Evolutionary conservation across 805 yeast species (phyloP).

Genomic region (Phaffomyces antillensis): DNA sequence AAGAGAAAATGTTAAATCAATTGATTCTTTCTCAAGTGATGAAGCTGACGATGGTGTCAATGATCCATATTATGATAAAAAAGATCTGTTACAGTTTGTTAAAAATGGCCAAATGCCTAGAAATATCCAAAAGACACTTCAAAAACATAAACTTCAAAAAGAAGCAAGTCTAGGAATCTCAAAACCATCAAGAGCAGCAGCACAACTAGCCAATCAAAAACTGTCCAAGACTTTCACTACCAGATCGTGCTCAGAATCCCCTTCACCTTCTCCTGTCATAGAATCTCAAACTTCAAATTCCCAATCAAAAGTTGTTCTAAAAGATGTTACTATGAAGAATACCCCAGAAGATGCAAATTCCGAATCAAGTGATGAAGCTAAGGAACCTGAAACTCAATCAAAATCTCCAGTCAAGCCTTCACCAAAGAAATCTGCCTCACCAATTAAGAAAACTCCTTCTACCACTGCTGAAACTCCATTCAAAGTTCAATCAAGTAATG

Average conservation of each 20-base stretch:
- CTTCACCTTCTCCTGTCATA: not conserved
- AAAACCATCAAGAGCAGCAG: constrained; percentile 8
- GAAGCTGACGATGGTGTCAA: constrained; percentile 18
- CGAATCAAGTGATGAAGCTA: not conserved
- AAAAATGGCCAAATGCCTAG: constrained; percentile 13
- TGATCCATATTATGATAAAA: constrained; percentile 17
- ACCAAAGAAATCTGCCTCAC: too few species aligned
- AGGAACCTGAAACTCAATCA: not conserved
- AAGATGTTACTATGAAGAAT: not conserved
- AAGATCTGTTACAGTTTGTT: constrained; percentile 12
- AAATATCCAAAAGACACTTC: constrained; percentile 6
- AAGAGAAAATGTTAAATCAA: constrained; percentile 7
- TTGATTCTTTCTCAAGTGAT: constrained; percentile 16
- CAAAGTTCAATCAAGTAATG: not conserved
- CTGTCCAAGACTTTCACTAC: not conserved
- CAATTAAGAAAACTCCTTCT: not conserved
- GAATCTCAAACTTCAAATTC: not conserved
- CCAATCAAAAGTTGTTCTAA: not conserved
- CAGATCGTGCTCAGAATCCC: not conserved
- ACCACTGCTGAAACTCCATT: not conserved
- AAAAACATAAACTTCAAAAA: not conserved
- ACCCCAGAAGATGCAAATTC: not conserved
- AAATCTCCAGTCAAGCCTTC: not conserved
- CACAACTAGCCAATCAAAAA: constrained; percentile 5
- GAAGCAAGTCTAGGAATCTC: not conserved